Evolutionary conservation across 75 land plant species (phyloP), one percentile per base, ranked within the genome.

Genomic region (Cunninghamia lanceolata): DNA sequence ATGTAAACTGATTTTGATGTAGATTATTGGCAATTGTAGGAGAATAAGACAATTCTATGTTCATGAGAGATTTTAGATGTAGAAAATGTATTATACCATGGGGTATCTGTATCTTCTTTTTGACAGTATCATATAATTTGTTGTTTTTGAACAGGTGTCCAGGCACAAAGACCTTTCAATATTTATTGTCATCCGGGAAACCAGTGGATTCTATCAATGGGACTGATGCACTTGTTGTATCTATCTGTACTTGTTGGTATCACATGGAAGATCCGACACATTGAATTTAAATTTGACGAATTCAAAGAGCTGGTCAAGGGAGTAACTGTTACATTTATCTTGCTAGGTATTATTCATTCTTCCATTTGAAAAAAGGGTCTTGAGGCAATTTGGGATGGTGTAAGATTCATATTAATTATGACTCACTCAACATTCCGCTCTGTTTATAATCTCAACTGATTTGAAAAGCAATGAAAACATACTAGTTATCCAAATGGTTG

Each of bases 271-370:
- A 83, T 93, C 42, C 91, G 89, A 19, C 89, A 91, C 82, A 87
- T 93, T 68, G 89, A 92, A 80, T 93, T 93, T 47, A 86, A 91
- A 87, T 93, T 93, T 82, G 87, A 93, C 59, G 94, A 93, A 90
- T 89, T 93, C 45, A 89, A 84, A 56, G 93, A 93, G 46, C 89
- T 93, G 19, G 73, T 89, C 85, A 86, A 46, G 83, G 94, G 93
- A 88, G 88, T 91, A 52, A 5, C 88, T 10, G 80, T 91, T 47
- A 88, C 90, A 16, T 68, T 86, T 34, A 68, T 86, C 70, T 86
- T 89, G 15, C 59, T 93, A 80, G 94, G 94, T 93, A 91, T 39
- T 28, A 13, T 86, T 78, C 45, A 17, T 53, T 56, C 38, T 46
- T 70, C 14, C 43, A 38, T 76, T 76, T 38, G 39, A 32, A 74